Percentiles rank a stretch among this genome's conserved stretches.
phyloP scores from a whole-genome alignment of 169 alveolate genomes.

The Pseudocohnilembus persalinus region DNA sequence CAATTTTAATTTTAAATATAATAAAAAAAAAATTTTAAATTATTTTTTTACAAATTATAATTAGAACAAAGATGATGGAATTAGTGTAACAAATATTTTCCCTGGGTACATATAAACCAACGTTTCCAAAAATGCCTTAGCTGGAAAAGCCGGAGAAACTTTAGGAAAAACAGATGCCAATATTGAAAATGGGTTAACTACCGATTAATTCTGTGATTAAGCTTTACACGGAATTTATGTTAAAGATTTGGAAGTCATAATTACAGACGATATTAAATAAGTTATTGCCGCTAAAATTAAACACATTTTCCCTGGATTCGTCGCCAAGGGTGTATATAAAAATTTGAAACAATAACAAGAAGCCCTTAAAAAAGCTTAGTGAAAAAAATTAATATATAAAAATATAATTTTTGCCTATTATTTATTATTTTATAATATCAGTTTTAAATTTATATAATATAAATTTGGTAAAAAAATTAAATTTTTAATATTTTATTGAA shows the following conservation, averaged over 20 bases:
- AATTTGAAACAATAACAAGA: constrained; percentile 6
- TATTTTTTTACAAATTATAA: no score
- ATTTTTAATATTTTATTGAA: no score
- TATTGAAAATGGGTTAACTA: neutral
- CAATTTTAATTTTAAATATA: no score
- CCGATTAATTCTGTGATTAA: neutral
- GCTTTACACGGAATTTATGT: constrained; percentile 1
- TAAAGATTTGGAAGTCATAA: neutral
- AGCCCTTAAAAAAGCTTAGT: constrained; percentile 20
- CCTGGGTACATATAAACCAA: constrained; percentile 26
- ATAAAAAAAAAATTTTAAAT: no score
- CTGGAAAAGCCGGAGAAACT: constrained; percentile 1
- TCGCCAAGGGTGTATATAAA: neutral
- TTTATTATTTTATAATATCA: no score
- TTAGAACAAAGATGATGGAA: neutral
- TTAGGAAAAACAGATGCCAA: constrained; percentile 28
- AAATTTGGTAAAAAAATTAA: no score
- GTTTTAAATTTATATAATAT: no score
- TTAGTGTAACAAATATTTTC: neutral
- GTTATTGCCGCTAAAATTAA: neutral
- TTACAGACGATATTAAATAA: neutral
- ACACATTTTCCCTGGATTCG: neutral
- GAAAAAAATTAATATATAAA: neutral
- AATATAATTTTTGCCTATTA: no score
- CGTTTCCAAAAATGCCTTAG: constrained; percentile 9